phyloP scores from a whole-genome alignment of 768 basidiomycete species.

The Basidioascus undulatus region DNA sequence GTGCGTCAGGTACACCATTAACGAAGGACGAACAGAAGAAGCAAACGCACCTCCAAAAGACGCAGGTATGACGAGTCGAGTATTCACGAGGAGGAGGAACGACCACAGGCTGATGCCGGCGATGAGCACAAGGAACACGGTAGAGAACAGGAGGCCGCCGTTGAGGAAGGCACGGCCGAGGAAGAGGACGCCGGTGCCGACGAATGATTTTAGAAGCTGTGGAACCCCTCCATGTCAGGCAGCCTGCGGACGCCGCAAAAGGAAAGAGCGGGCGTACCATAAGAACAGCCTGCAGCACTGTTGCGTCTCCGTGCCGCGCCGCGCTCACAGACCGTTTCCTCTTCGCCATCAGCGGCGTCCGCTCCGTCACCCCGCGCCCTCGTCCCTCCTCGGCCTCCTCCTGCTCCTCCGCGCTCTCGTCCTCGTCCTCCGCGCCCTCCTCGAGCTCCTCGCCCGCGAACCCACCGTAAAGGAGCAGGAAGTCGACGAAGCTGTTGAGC shows the following conservation, averaged over 20 bases:
- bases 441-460: constrained; percentile 73
- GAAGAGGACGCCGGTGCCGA: constrained; percentile 88
- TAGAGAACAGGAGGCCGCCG: constrained; percentile 77
- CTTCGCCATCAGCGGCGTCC: constrained; percentile 15
- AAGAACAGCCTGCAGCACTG: constrained; percentile 67
- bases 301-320: constrained; percentile 56
- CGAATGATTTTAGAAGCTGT: constrained; percentile 73
- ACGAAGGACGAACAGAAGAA: not conserved
- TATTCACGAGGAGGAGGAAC: constrained; percentile 68
- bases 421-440: constrained; percentile 59
- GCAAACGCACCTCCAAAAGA: constrained; percentile 61
- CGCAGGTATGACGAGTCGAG: constrained; percentile 69
- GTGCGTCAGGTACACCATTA: not conserved
- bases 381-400: constrained; percentile 17
- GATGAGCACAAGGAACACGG: constrained; percentile 48
- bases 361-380: constrained; percentile 10
- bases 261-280: constrained; percentile 34
- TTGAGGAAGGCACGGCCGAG: constrained; percentile 92
- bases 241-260: not conserved
- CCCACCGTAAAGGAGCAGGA: constrained; percentile 82
- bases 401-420: constrained; percentile 31
- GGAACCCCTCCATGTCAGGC: not conserved
- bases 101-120: constrained; percentile 74
- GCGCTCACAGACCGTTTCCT: constrained; percentile 29
- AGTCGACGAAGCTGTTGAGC: constrained; percentile 72